Evolutionary conservation across 768 basidiomycete species (phyloP).

Genomic region (Cyclocybe aegerita): DNA sequence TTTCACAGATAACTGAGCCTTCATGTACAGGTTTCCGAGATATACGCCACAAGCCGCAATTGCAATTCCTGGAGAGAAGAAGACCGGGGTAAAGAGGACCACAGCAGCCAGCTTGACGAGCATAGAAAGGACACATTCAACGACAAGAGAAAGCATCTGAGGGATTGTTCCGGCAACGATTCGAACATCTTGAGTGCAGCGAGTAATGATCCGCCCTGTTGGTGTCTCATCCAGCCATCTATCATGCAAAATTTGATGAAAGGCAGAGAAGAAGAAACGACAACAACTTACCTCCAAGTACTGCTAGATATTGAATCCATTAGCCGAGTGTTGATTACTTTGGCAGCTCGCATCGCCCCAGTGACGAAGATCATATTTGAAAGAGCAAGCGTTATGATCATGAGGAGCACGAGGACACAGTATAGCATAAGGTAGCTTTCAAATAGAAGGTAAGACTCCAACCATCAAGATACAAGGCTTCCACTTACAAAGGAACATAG

Average conservation of each 20-base stretch:
- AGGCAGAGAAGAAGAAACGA: not conserved
- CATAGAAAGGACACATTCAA: constrained; percentile 29
- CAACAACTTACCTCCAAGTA: constrained; percentile 11
- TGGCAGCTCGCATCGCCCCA: constrained; percentile 40
- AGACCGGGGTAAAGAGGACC: constrained; percentile 39
- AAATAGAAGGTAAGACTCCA: not conserved
- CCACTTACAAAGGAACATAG: constrained; percentile 34
- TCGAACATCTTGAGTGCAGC: constrained; percentile 25
- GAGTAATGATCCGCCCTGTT: constrained; percentile 14
- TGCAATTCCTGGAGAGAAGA: constrained; percentile 41
- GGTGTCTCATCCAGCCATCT: constrained; percentile 30
- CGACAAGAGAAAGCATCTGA: constrained; percentile 22
- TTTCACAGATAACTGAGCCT: constrained; percentile 43
- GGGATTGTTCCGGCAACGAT: constrained; percentile 45
- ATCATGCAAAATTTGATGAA: constrained; percentile 12
- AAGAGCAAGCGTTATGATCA: constrained; percentile 1
- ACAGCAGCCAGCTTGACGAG: constrained; percentile 40
- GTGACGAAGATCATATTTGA: constrained; percentile 10
- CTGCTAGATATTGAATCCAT: constrained; percentile 15
- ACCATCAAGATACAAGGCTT: constrained; percentile 5
- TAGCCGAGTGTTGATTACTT: constrained; percentile 11
- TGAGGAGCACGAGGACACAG: constrained; percentile 8
- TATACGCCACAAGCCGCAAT: constrained; percentile 41
- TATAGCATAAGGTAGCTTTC: constrained; percentile 47
- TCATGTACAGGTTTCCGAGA: constrained; percentile 41